Evolutionary conservation across 2,329 filamentous ascomycete species (phyloP), one percentile per base, ranked within the genome.

Genomic region (Xylariaceae sp.): DNA sequence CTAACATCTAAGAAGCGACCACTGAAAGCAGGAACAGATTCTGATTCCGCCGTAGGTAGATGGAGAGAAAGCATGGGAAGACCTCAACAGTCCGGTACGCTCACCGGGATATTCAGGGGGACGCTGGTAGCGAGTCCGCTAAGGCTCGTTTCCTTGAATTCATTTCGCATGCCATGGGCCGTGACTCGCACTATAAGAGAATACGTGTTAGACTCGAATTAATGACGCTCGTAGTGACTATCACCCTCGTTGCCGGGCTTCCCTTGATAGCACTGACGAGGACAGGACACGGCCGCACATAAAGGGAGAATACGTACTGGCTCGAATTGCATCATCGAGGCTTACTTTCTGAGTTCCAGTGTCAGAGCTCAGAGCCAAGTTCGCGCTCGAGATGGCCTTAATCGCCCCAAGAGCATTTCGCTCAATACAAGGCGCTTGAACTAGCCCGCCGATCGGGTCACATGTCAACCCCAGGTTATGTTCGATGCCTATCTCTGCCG

Each of bases 91-190:
- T 78, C 76, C n/a, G 76, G 76, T 29, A 78, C 76, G 56, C 76
- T 78, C 47, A 78, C 76, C 5, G 76, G 76, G 40, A 78, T 78
- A 54, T 78, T 68, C 19, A 78, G 63, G 8, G 75, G 74, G 53
- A 78, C 76, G 54, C 75, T 78, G 2, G 74, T 78, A n/a, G 75
- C 75, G 54, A 78, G 57, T 2, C 75, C 75, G 45, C 76, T 78
- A 22, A 79, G 62, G 55, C 75, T 78, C 3, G 76, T 79, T 66
- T 79, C 76, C 68, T 79, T 79, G 63, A 79, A 79, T 65, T 79
- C 76, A 34, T 78, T 78, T 30, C 76, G 67, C 76, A 79, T 79
- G 0, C 76, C 76, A 64, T 76, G 71, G 3, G 76, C 76, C 0
- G 76, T 79, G 13, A 79, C 57, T 0, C 76, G 68, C 76, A 79